A percentile compares a stretch with the other conserved stretches of the same genome.
Evolutionary conservation across 208 protist genomes (phyloP).

Genomic region (Wallacemonas sp.): DNA sequence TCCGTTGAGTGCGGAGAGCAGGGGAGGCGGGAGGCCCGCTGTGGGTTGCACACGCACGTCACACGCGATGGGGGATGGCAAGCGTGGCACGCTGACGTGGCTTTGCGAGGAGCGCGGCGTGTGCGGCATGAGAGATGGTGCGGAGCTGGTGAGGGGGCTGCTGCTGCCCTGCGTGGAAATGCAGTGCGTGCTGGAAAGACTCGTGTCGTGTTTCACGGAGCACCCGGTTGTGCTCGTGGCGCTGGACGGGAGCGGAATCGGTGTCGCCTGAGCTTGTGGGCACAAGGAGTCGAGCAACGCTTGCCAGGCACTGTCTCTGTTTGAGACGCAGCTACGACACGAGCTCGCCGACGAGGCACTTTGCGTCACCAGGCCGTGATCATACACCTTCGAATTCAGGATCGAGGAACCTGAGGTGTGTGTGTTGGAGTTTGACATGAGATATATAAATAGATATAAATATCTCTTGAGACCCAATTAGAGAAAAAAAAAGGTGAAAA

Average conservation of each 20-base stretch:
- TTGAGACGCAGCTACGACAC: too few species aligned
- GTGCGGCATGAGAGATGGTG: background rate
- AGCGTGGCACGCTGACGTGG: background rate
- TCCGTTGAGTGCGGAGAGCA: background rate
- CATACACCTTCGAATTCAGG: too few species aligned
- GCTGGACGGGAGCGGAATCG: background rate
- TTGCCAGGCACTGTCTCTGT: slow-evolving; percentile 8
- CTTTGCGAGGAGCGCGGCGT: background rate
- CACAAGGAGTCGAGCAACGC: background rate
- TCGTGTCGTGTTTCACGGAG: background rate
- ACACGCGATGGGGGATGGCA: background rate
- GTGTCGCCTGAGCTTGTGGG: background rate
- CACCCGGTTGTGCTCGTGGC: background rate
- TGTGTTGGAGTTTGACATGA: too few species aligned
- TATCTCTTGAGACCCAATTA: too few species aligned
- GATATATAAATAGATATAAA: too few species aligned
- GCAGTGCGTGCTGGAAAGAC: background rate
- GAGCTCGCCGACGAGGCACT: too few species aligned
- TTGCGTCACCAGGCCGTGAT: too few species aligned
- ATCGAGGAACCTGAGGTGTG: too few species aligned
- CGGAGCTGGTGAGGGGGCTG: background rate
- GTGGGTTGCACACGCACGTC: background rate
- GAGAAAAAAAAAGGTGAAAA: too few species aligned
- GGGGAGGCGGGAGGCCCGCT: background rate
- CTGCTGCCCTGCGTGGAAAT: background rate